Evolutionary conservation across 805 yeast genomes (phyloP).

Genomic region (Saccharomycopsis sp.): DNA sequence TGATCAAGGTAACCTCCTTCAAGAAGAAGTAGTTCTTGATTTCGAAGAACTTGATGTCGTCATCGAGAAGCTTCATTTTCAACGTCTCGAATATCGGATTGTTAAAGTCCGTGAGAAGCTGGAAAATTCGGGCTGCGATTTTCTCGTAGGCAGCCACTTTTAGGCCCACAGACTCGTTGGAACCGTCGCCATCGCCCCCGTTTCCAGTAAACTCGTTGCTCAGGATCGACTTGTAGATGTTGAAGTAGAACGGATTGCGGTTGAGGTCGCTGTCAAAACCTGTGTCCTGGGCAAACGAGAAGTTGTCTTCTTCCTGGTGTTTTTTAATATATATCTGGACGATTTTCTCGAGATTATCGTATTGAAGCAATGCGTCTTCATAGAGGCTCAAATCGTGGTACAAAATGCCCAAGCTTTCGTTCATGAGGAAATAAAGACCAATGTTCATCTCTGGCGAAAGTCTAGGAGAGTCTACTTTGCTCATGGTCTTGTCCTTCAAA

Average conservation of each 20-base stretch:
- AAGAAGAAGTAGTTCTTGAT: conserved; percentile 32
- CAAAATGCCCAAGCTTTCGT: conserved; percentile 46
- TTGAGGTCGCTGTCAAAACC: conserved; percentile 16
- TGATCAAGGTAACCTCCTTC: conserved; percentile 32
- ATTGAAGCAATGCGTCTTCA: conserved; percentile 54
- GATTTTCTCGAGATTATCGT: conserved; percentile 37
- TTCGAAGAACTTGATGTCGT: conserved; percentile 23
- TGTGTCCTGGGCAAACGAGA: neutral
- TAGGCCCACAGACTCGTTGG: neutral
- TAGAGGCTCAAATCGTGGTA: conserved; percentile 49
- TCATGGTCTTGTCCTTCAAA: neutral
- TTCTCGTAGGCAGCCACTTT: conserved; percentile 12
- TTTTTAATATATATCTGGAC: conserved; percentile 24
- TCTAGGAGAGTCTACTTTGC: conserved; percentile 15
- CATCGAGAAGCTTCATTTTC: conserved; percentile 11
- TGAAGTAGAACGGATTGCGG: conserved; percentile 18
- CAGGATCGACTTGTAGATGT: conserved; percentile 13
- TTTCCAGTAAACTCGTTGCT: conserved; percentile 11
- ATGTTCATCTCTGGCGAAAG: conserved; percentile 39
- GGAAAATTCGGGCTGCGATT: conserved; percentile 16
- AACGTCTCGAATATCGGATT: conserved; percentile 14
- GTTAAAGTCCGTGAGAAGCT: conserved; percentile 12
- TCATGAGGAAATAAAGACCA: conserved; percentile 37
- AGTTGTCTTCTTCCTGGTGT: neutral
- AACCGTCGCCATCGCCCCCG: conserved; percentile 1